These are phyloP conservation scores for Psilocybe subaeruginosa DNA, from an alignment of 768 basidiomycete species.

Conservation along the genomic window DNA sequence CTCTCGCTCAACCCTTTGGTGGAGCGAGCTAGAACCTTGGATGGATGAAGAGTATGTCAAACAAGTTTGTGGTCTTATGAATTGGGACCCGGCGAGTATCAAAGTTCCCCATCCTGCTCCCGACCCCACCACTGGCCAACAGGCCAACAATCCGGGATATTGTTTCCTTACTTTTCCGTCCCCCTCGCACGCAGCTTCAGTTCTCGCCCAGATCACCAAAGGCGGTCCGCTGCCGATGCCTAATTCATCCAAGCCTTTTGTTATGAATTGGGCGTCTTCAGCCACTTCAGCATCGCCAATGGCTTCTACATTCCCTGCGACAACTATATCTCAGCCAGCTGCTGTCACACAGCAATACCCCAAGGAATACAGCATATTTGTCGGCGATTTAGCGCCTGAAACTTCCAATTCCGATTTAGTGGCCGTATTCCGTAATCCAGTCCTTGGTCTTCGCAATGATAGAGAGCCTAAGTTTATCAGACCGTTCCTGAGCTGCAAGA, in stretches of 20 bases:
- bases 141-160: constrained; percentile 84
- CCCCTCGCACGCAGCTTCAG: constrained; percentile 66
- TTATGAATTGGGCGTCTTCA: constrained; percentile 74
- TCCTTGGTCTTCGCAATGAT: constrained; percentile 82
- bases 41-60: constrained; percentile 97
- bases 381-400: constrained; percentile 91
- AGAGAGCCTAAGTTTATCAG: constrained; percentile 87
- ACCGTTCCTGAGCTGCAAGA: constrained; percentile 91
- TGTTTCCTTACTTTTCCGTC: constrained; percentile 88
- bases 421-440: constrained; percentile 88
- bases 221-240: constrained; percentile 66
- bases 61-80: constrained; percentile 84
- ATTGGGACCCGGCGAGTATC: constrained; percentile 80
- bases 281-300: constrained; percentile 35
- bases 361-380: constrained; percentile 93
- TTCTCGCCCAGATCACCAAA: constrained; percentile 68
- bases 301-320: constrained; percentile 33
- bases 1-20: constrained; percentile 72
- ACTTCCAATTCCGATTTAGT: constrained; percentile 96
- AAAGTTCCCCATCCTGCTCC: constrained; percentile 69
- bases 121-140: constrained; percentile 60
- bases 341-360: constrained; percentile 57
- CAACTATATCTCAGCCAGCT: constrained; percentile 25
- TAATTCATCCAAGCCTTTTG: constrained; percentile 81
- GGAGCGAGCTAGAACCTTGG: constrained; percentile 92